Conservation (phyloP, 495 filamentous ascomycete genomes). For the Xylaria acuta region DNA sequence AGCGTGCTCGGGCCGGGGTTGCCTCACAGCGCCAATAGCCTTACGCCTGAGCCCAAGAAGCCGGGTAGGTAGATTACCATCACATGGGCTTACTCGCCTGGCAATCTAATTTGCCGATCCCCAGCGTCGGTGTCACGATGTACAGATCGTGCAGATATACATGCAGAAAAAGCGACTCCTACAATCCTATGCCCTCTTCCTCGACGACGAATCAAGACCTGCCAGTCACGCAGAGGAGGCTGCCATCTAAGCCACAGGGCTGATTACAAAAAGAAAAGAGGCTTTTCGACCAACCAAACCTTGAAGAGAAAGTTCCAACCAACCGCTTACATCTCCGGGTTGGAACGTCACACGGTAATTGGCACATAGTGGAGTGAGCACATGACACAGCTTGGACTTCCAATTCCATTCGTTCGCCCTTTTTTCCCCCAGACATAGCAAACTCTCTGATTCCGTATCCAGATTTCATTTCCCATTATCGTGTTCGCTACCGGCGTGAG, state of each 20-base stretch:
- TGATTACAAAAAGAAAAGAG: constrained; percentile 19
- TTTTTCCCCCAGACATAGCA: constrained; percentile 7
- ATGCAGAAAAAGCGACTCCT: constrained; percentile 8
- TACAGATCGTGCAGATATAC: constrained; percentile 25
- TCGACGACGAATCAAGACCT: neutral
- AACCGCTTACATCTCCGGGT: neutral
- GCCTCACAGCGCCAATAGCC: neutral
- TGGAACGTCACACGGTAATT: neutral
- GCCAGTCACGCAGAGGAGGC: neutral
- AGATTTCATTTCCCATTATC: constrained; percentile 12
- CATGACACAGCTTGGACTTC: neutral
- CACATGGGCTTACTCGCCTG: neutral
- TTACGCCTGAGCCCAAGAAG: neutral
- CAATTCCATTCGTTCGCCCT: neutral
- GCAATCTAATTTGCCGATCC: constrained; percentile 19
- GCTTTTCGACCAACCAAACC: neutral
- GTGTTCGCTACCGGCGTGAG: neutral
- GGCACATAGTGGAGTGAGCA: neutral
- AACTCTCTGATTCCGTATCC: constrained; percentile 4
- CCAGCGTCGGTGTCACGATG: neutral
- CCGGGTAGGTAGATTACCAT: neutral
- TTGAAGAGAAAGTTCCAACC: neutral
- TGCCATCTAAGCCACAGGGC: constrained; percentile 25
- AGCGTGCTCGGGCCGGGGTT: neutral
- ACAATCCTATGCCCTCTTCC: neutral